Percentiles rank a stretch among this genome's conserved stretches.
Conservation (phyloP, 257 asterid species). For the Nyctanthes arbortristis region DNA sequence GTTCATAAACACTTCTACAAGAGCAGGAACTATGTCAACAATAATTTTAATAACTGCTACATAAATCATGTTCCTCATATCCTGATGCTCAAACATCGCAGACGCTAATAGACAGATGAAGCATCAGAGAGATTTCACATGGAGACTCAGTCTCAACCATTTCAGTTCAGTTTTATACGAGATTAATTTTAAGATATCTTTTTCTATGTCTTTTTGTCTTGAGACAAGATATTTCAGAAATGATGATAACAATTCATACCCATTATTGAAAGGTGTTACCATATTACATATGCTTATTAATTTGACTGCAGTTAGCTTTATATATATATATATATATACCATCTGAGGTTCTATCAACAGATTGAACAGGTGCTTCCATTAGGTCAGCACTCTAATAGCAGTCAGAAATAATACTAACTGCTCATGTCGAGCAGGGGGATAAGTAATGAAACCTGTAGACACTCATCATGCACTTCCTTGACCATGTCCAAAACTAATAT, state of each 20-base stretch:
- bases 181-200: too few species aligned
- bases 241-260: background rate
- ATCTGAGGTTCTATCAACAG: background rate
- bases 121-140: background rate
- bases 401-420: background rate
- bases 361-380: background rate
- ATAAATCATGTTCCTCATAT: too few species aligned
- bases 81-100: background rate
- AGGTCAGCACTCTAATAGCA: background rate
- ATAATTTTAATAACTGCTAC: background rate
- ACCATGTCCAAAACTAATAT: background rate
- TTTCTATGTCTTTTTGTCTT: background rate
- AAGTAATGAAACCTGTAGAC: background rate
- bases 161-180: background rate
- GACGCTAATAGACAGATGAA: background rate
- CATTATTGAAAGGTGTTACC: background rate
- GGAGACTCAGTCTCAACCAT: background rate
- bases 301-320: background rate
- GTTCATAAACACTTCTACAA: background rate
- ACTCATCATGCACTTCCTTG: background rate
- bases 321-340: too few species aligned
- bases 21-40: background rate
- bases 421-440: background rate
- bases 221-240: background rate
- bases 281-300: background rate